Evolutionary conservation across 805 yeast species (phyloP), one percentile per base, ranked within the genome.

Genomic region (Lachancea thermotolerans): DNA sequence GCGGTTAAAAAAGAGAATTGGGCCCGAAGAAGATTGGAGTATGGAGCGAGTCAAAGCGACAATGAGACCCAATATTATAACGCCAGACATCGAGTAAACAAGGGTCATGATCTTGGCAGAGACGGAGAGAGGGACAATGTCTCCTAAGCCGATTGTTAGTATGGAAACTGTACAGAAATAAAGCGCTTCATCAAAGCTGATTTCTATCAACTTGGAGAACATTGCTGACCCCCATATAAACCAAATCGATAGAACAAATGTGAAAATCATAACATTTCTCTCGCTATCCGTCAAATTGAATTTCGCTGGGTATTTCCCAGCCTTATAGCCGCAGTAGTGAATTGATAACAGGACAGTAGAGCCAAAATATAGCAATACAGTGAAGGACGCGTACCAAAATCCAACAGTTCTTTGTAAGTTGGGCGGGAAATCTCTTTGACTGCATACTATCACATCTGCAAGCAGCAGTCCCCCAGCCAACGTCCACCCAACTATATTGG

Each of bases 61-160:
- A 12, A 86, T 77, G 40, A 89, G 69, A 50, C 95, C 96, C 58
- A 88, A 71, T 25, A 81, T 66, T 29, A 89, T 62, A 15, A 89
- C 77, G 0, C 95, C 96, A 11, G 77, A 63, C 14, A 85, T 61
- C 5, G 93, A 77, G 65, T 79, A 85, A 2, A 83, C 59, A 42
- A 88, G 66, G 0, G 75, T 68, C 49, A 85, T 64, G 0, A 80
- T 81, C 57, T 77, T 76, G 0, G 83, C 72, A 1, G 79, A 77
- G 1, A 71, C 65, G 1, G 73, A 62, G 0, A 46, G 32, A 0
- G 95, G 90, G 0, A 73, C 67, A 30, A 82, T 70, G 54, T 85
- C 93, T 33, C 96, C 96, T 14, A 82, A 68, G 0, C 96, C 96
- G 27, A 89, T 75, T 1, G 96, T 89, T 39, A 85, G 67, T 34